Evolutionary conservation across 257 asterid species (phyloP), one percentile per base, ranked within the genome.

Genomic region (Leonotis leonurus): DNA sequence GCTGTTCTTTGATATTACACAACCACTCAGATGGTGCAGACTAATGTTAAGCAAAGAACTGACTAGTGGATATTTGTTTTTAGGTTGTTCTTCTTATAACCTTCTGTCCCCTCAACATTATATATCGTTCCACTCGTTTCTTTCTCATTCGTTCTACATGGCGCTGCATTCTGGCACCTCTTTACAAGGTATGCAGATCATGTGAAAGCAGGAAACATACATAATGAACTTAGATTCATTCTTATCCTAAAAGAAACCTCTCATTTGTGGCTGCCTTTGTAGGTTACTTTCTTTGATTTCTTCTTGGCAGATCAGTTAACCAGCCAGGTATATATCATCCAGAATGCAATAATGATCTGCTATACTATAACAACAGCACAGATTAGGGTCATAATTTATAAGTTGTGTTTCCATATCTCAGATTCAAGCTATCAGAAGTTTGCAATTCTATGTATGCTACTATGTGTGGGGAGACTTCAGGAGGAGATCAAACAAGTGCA

Each of bases 291-390:
- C 32, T 53, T 89, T 4, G 97, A 89, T 75, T 86, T 86, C 65
- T 76, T 89, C 86, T 76, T 89, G 78, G 92, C 91, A 17, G 97
- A 90, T 75, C 95, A 87, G 78, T 69, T 90, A 25, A 87, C 95
- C 3, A 90, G 97, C 83, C 96, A 90, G 95, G 97, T 13, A 20
- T 13, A 0, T 11, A 52, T 6, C 39, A 8, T 33, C 64, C 2
- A n/a, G 26, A 33, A 44, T 44, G 22, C 7, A 12, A 25, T 8
- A 22, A 62, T 4, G 30, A 1, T 11, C 13, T 7, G 22, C 14
- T 54, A 54, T 22, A 22, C 11, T 35, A 20, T n/a, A n/a, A 16
- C 17, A 49, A 21, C n/a, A 25, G 8, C 10, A 8, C 17, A 13
- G 21, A 62, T n/a, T 16, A 52, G n/a, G 35, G 53, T 25, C 8